Percentiles rank a stretch among this genome's conserved stretches.
Conservation (phyloP, 768 basidiomycete genomes). For the Trametes cinnabarina region DNA sequence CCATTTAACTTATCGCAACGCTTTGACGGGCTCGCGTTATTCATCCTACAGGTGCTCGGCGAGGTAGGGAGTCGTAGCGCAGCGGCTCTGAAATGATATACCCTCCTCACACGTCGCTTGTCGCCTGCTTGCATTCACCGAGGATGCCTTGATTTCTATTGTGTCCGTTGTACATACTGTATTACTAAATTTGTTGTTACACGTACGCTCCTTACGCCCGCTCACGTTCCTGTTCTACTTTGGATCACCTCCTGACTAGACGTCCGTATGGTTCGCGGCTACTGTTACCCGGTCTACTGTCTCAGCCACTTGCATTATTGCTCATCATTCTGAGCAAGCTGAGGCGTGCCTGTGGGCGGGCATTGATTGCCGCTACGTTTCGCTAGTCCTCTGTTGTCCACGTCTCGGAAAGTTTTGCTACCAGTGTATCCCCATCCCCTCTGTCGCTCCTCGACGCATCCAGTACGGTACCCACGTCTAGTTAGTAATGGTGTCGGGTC, state of each 20-base stretch:
- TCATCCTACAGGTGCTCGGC: not conserved
- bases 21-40: conserved; percentile 16
- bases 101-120: not conserved
- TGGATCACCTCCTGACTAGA: not conserved
- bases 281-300: too few relatives aligned
- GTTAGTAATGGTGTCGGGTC: not conserved
- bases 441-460: too few relatives aligned
- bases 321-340: too few relatives aligned
- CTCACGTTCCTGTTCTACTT: not conserved
- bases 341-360: too few relatives aligned
- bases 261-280: not conserved
- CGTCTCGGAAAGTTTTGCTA: not conserved
- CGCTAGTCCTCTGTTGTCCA: not conserved
- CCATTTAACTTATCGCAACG: conserved; percentile 20
- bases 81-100: not conserved
- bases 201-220: not conserved
- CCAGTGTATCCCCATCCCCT: too few relatives aligned
- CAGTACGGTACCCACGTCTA: too few relatives aligned
- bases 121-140: not conserved
- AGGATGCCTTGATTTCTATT: not conserved
- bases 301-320: too few relatives aligned
- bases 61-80: not conserved
- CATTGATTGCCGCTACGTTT: too few relatives aligned
- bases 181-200: not conserved
- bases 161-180: not conserved